Base-by-base conservation (phyloP, 768 basidiomycete genomes). In the Mycena sanguinolenta region DNA sequence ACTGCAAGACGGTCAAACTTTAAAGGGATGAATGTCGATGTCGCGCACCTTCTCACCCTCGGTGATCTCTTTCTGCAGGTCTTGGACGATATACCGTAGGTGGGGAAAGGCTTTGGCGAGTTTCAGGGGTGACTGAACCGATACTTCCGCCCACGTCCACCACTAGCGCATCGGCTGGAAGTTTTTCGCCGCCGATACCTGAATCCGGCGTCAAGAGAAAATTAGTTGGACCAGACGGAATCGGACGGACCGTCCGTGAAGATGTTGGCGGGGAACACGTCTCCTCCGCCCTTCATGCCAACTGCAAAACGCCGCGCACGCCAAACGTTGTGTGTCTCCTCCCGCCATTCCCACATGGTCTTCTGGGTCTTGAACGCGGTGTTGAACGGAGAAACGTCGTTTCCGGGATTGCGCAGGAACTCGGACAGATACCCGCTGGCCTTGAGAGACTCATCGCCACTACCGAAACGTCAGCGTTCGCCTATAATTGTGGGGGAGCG, bases 121-220 rank as follows among this genome's bases (percentile, higher is more conserved):
- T 14, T 70, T 71, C n/a, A 83, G 68, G n/a, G 0, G 79, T 76
- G 9, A 77, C 73, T 12, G 77, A 74, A 1, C 84, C 84, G 21
- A 80, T 66, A 44, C 79, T 78, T 17, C 83, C 83, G 9, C 83
- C 84, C 5, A 85, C 79, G 39, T 82, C 81, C 10, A 82, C 81
- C 16, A 81, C 67, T 19, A 77, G 61, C 28, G 74, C 74, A 17
- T 73, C 75, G 0, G 73, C 58, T 2, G 74, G 70, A 1, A 79
- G 58, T 19, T 70, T 55, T 17, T 73, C 63, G 42, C 75, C 71
- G 12, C 72, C 67, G 55, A 77, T 67, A 17, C 77, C 77, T 79
- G 34, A 23, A 23, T n/a, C 28, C 28, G 46, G 17, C 7, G 38
- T 65, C 23, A 63, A 54, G 16, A 12, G 9, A 17, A 27, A 38